Evolutionary conservation across 164 flowering plant species (phyloP).

Genomic region (Piper longum): DNA sequence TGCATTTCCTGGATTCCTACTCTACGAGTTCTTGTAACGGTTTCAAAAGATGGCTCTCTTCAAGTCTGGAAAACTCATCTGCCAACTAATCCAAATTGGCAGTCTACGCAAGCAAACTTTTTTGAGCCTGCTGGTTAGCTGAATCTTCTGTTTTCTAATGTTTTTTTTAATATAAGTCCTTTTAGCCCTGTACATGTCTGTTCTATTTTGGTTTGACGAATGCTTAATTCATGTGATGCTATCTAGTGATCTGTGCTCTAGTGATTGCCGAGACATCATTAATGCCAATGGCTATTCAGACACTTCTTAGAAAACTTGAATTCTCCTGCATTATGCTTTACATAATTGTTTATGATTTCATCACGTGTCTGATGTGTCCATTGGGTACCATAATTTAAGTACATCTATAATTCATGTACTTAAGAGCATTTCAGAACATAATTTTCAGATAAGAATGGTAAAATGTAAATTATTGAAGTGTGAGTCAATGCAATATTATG

Average conservation of each 20-base stretch:
- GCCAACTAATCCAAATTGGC: slow-evolving; percentile 66
- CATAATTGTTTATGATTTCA: background rate
- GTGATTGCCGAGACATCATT: background rate
- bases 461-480: no score
- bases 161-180: background rate
- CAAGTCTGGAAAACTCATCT: slow-evolving; percentile 94
- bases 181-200: background rate
- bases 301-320: no score
- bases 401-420: no score
- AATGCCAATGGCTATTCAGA: no score
- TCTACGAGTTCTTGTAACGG: slow-evolving; percentile 63
- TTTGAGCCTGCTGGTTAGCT: slow-evolving; percentile 90
- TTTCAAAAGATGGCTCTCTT: slow-evolving; percentile 82
- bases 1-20: slow-evolving; percentile 75
- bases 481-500: no score
- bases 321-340: background rate
- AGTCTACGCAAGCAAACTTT: slow-evolving; percentile 81
- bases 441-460: no score
- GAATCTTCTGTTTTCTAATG: background rate
- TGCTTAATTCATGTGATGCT: no score
- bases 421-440: no score
- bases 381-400: no score
- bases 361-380: no score
- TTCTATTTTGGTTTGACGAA: no score
- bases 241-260: background rate